Evolutionary conservation across 2,329 filamentous ascomycete species (phyloP).

Genomic region (Phoma herbarum): DNA sequence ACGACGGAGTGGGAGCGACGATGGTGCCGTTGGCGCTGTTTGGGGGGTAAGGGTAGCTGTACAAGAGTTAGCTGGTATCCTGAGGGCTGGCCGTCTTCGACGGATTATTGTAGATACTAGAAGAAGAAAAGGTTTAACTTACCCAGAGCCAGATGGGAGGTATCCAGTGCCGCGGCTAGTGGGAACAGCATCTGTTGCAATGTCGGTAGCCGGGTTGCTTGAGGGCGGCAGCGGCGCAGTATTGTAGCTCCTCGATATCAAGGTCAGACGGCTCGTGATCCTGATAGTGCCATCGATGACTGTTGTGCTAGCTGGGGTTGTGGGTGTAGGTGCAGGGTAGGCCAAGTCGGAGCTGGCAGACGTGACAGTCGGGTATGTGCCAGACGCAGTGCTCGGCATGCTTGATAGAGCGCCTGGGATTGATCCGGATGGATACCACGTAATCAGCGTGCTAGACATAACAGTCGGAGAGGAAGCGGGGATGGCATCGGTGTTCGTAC

Average conservation of each 20-base stretch:
- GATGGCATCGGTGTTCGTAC: constrained; percentile 14
- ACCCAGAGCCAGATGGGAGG: constrained; percentile 40
- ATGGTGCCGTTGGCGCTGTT: constrained; percentile 36
- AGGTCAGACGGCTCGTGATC: constrained; percentile 39
- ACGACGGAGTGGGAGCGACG: constrained; percentile 35
- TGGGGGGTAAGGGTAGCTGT: constrained; percentile 30
- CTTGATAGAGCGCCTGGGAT: constrained; percentile 6
- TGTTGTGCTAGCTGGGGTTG: constrained; percentile 25
- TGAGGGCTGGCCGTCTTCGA: background rate
- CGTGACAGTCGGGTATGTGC: constrained; percentile 20
- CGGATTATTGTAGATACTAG: too few relatives aligned
- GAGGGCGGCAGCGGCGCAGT: constrained; percentile 23
- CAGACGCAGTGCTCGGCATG: constrained; percentile 14
- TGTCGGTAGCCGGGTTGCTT: constrained; percentile 22
- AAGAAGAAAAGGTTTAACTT: too few relatives aligned
- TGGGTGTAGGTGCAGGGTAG: constrained; percentile 18
- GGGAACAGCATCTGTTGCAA: constrained; percentile 27
- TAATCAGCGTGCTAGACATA: background rate
- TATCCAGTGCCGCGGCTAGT: constrained; percentile 33
- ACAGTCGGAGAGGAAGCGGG: constrained; percentile 5
- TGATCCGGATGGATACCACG: constrained; percentile 7
- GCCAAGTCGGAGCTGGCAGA: constrained; percentile 24
- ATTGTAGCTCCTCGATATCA: constrained; percentile 33
- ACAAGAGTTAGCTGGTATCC: constrained; percentile 5
- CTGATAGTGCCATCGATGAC: constrained; percentile 31